Evolutionary conservation across 495 filamentous ascomycete genomes (phyloP).

Genomic region (Tuber microsphaerosporum): DNA sequence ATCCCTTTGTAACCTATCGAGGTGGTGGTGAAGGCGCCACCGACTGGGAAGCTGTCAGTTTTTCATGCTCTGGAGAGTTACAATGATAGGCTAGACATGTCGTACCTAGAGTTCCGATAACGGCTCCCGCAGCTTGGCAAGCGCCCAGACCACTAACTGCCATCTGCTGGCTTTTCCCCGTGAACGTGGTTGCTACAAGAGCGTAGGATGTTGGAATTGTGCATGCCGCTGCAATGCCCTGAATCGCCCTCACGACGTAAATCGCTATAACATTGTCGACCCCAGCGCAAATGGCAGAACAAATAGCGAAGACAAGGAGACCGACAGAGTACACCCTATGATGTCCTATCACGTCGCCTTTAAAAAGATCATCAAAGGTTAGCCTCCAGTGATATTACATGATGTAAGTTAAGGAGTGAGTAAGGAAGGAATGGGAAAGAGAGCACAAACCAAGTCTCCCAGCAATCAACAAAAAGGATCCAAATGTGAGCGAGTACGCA

Average conservation of each 20-base stretch:
- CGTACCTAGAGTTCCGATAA: conserved; percentile 20
- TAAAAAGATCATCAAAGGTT: not conserved
- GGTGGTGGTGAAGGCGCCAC: conserved; percentile 20
- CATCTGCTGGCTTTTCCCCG: conserved; percentile 22
- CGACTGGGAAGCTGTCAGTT: conserved; percentile 14
- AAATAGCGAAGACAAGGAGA: conserved; percentile 13
- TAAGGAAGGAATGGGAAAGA: not conserved
- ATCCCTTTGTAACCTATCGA: conserved; percentile 18
- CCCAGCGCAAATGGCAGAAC: conserved; percentile 21
- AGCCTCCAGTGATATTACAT: not conserved
- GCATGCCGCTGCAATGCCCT: conserved; percentile 21
- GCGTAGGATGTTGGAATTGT: conserved; percentile 26
- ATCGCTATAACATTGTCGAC: conserved; percentile 20
- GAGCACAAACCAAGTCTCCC: conserved; percentile 16
- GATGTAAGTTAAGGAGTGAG: not conserved
- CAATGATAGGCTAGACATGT: not conserved
- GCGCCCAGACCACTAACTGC: conserved; percentile 17
- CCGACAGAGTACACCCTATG: conserved; percentile 21
- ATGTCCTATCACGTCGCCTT: conserved; percentile 22
- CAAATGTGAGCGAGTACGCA: conserved; percentile 28
- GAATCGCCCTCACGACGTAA: conserved; percentile 21
- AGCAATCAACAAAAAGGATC: conserved; percentile 20
- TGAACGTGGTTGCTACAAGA: conserved; percentile 21
- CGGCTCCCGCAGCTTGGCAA: conserved; percentile 14
- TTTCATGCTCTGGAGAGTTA: not conserved